Percentiles rank a stretch among this genome's conserved stretches.
phyloP scores from a whole-genome alignment of 768 basidiomycete species.

The Mycena polygramma region DNA sequence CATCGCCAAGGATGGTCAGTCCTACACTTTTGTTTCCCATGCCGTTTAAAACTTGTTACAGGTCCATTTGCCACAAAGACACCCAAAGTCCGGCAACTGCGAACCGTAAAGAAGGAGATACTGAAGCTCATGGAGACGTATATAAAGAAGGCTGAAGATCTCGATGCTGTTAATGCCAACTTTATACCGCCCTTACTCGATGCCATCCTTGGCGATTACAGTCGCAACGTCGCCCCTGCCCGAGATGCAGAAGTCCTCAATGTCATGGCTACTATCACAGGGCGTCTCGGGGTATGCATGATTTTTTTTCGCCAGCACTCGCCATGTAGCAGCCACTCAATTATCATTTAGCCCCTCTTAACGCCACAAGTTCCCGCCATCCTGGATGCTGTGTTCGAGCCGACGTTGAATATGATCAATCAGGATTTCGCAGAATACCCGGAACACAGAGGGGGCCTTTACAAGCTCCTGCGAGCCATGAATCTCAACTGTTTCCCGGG shows the following conservation, averaged over 20 bases:
- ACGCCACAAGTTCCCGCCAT: constrained; percentile 96
- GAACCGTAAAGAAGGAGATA: constrained; percentile 99
- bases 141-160: constrained; percentile 96
- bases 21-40: neutral
- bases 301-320: constrained; percentile 33
- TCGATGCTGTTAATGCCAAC: constrained; percentile 91
- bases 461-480: constrained; percentile 93
- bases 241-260: constrained; percentile 97
- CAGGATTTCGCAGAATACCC: constrained; percentile 99
- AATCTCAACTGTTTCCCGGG: constrained; percentile 97
- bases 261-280: constrained; percentile 95
- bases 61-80: constrained; percentile 95
- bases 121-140: constrained; percentile 98
- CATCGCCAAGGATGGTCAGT: constrained; percentile 84
- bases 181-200: constrained; percentile 96
- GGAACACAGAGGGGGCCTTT: constrained; percentile 97
- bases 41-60: constrained; percentile 46
- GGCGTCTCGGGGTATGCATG: constrained; percentile 82
- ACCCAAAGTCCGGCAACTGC: constrained; percentile 92
- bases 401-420: constrained; percentile 98
- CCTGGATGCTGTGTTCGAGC: constrained; percentile 97
- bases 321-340: constrained; percentile 30
- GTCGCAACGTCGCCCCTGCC: constrained; percentile 91
- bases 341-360: constrained; percentile 71
- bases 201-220: constrained; percentile 98